phyloP scores from a whole-genome alignment of 2,329 filamentous ascomycete species.

The Sporothrix schenckii region DNA sequence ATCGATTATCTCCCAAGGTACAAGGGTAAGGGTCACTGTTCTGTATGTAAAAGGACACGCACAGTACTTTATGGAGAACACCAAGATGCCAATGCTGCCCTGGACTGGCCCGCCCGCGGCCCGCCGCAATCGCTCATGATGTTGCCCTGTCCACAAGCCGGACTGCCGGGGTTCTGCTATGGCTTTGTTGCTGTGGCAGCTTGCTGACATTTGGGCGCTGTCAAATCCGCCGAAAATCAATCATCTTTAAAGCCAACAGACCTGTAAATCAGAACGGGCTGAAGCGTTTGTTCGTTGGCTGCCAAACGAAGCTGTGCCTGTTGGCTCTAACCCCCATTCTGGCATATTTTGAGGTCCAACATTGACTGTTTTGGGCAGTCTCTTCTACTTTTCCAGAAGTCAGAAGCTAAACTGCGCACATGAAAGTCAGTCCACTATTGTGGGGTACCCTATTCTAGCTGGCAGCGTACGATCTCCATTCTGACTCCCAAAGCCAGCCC shows the following conservation, averaged over 20 bases:
- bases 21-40: background rate
- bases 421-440: too few relatives aligned
- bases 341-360: background rate
- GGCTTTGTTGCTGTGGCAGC: background rate
- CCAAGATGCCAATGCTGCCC: background rate
- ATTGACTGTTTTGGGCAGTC: slow-evolving; percentile 12
- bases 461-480: slow-evolving; percentile 6
- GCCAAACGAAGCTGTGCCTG: background rate
- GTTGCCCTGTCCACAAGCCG: background rate
- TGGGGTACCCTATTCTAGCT: background rate
- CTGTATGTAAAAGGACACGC: too few relatives aligned
- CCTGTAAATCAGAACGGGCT: background rate
- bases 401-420: background rate
- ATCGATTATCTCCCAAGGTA: background rate
- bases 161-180: too few relatives aligned
- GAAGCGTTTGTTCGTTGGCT: slow-evolving; percentile 5
- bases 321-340: slow-evolving; percentile 3
- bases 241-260: background rate
- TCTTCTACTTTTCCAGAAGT: background rate
- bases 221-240: background rate
- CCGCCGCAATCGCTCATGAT: background rate
- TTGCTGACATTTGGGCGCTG: background rate
- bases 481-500: background rate
- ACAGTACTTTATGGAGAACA: background rate
- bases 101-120: slow-evolving; percentile 9